Base-by-base conservation (phyloP, 192 early-diverging fungal genomes). In the Coemansia sp. region DNA sequence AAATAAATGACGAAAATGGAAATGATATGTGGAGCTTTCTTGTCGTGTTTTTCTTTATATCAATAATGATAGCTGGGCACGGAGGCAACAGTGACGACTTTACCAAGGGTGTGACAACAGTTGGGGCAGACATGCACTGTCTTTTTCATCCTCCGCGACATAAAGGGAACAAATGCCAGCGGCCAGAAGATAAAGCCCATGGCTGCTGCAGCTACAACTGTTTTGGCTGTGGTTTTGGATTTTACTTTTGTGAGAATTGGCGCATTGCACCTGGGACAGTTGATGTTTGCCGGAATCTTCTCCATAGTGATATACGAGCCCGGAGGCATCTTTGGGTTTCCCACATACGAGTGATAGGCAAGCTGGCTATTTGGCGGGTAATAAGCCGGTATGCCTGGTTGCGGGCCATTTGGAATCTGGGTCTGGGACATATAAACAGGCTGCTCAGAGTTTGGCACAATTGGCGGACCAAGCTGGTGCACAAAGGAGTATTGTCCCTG, bases 41-140 rank as follows among this genome's bases (percentile, higher is more conserved):
- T 36, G 34, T 8, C 34, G 8, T 18, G 5, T 1, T 5, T n/a
- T 3, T 32, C 0, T 32, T 36, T 38, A 38, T 45, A 45, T 45
- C 42, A 45, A 14, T 58, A 58, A 0, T 18, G 11, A 4, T 58
- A 38, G 34, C 32, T 38, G 5, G 56, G 56, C 20, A 58, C 56
- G 16, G 61, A 36, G 3, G 61, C n/a, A 33, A 62, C 61, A 34
- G 61, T 62, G 30, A 62, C 61, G 5, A 62, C 48, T 48, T 60
- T 60, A 4, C 59, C 59, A 12, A 60, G 59, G 10, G 32, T 60
- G 5, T 60, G 32, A 14, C 42, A 20, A 42, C 59, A 60, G 30
- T 48, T 34, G 33, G 59, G 59, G 25, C 59, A 60, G 0, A 60
- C 42, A 29, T 60, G 59, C 2, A 60, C 42, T 2, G 36, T 48